phyloP scores from a whole-genome alignment of 805 yeast genomes.

The Starmera amethionina region DNA sequence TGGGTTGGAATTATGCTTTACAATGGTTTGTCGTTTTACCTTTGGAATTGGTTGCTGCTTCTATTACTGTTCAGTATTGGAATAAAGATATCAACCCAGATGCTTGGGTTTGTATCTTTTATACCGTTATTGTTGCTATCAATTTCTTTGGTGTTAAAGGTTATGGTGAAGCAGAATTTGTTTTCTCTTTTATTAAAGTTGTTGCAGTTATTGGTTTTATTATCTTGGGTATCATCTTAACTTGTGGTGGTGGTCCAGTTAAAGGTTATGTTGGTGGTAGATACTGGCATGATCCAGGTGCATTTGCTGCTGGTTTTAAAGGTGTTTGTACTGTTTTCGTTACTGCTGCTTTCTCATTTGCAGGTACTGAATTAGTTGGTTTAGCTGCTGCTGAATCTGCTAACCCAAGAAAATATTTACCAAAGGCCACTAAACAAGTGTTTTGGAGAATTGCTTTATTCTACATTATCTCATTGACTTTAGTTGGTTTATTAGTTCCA shows the following conservation, averaged over 20 bases:
- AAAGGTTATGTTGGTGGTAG: slow-evolving; percentile 36
- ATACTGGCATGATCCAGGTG: slow-evolving; percentile 49
- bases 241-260: slow-evolving; percentile 33
- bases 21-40: slow-evolving; percentile 44
- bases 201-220: slow-evolving; percentile 38
- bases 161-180: slow-evolving; percentile 45
- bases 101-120: slow-evolving; percentile 41
- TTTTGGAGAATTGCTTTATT: slow-evolving; percentile 53
- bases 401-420: slow-evolving; percentile 38
- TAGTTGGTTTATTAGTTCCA: slow-evolving; percentile 53
- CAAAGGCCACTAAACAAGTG: slow-evolving; percentile 39
- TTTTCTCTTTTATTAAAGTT: slow-evolving; percentile 34
- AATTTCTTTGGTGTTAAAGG: slow-evolving; percentile 45
- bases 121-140: slow-evolving; percentile 32
- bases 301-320: slow-evolving; percentile 46
- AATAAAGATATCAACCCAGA: slow-evolving; percentile 31
- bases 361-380: slow-evolving; percentile 38
- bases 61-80: slow-evolving; percentile 47
- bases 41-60: slow-evolving; percentile 41
- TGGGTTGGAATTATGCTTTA: slow-evolving; percentile 47
- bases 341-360: slow-evolving; percentile 41
- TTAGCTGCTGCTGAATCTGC: slow-evolving; percentile 39
- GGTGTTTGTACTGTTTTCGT: slow-evolving; percentile 40
- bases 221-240: slow-evolving; percentile 35
- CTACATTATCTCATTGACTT: slow-evolving; percentile 45